Conservation (phyloP, 768 basidiomycete genomes). For the Suillus variegatus region DNA sequence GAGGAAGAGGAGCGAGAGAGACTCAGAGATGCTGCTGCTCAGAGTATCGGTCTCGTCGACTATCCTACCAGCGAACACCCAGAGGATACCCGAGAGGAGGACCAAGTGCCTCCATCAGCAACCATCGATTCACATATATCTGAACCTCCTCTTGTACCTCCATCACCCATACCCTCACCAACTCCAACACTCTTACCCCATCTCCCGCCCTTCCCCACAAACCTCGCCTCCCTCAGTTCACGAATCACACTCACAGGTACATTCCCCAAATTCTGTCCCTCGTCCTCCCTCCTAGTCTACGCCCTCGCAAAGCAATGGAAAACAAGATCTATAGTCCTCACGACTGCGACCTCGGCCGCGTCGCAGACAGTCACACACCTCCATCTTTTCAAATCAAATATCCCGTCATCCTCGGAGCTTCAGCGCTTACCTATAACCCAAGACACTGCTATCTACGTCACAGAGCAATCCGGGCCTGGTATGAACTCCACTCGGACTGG, state of each 20-base stretch:
- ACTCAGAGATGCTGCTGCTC: constrained; percentile 74
- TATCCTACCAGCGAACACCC: background rate
- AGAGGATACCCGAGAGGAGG: constrained; percentile 40
- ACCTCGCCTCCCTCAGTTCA: constrained; percentile 48
- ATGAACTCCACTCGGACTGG: background rate
- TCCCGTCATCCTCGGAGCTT: constrained; percentile 63
- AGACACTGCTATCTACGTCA: constrained; percentile 71
- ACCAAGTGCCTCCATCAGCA: constrained; percentile 34
- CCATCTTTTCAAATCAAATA: constrained; percentile 70
- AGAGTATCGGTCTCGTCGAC: constrained; percentile 61
- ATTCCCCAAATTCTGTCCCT: constrained; percentile 69
- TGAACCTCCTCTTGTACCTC: constrained; percentile 13
- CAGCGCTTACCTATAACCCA: constrained; percentile 78
- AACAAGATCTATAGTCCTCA: constrained; percentile 59
- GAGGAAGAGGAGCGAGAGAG: constrained; percentile 76
- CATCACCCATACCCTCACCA: constrained; percentile 28
- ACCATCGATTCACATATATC: constrained; percentile 23
- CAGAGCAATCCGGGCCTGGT: background rate
- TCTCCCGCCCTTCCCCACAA: constrained; percentile 63
- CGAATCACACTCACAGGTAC: constrained; percentile 53
- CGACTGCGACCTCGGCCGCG: constrained; percentile 32
- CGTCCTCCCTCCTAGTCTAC: constrained; percentile 69
- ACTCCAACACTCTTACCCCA: constrained; percentile 22
- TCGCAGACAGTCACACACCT: constrained; percentile 48
- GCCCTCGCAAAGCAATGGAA: constrained; percentile 78